These are phyloP conservation scores for Epichloe uncinata DNA, from an alignment of 2,329 filamentous ascomycete species.

Conservation along the genomic window DNA sequence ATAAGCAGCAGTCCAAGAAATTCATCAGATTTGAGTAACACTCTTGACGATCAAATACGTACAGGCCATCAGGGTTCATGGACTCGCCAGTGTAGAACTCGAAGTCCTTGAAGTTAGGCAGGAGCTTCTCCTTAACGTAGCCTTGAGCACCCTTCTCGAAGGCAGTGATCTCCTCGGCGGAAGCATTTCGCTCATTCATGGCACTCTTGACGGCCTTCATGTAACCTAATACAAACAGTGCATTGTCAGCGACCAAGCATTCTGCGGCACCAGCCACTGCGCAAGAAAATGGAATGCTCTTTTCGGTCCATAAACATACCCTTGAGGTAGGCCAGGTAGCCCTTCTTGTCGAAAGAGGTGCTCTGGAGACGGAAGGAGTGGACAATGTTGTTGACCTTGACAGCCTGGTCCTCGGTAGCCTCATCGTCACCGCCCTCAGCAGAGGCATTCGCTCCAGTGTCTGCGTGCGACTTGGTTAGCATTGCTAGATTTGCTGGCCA, in stretches of 20 bases:
- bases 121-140: constrained; percentile 72
- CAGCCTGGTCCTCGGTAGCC: constrained; percentile 51
- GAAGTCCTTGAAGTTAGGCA: constrained; percentile 84
- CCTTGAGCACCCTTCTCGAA: constrained; percentile 66
- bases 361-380: constrained; percentile 79
- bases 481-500: not conserved
- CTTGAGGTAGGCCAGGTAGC: constrained; percentile 75
- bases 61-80: constrained; percentile 93
- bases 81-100: constrained; percentile 88
- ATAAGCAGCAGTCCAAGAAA: not conserved
- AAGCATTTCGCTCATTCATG: constrained; percentile 48
- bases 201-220: constrained; percentile 75
- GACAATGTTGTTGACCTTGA: constrained; percentile 85
- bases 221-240: constrained; percentile 45
- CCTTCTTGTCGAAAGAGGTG: constrained; percentile 77
- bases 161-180: constrained; percentile 53
- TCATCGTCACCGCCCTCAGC: constrained; percentile 85
- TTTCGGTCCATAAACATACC: constrained; percentile 33
- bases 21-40: not conserved
- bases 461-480: constrained; percentile 25
- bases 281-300: too few species aligned
- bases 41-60: constrained; percentile 24
- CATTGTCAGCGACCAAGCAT: not conserved
- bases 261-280: not conserved
- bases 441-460: constrained; percentile 92